Conservation (phyloP, 2,329 filamentous ascomycete genomes). For the Cercospora janseana region DNA sequence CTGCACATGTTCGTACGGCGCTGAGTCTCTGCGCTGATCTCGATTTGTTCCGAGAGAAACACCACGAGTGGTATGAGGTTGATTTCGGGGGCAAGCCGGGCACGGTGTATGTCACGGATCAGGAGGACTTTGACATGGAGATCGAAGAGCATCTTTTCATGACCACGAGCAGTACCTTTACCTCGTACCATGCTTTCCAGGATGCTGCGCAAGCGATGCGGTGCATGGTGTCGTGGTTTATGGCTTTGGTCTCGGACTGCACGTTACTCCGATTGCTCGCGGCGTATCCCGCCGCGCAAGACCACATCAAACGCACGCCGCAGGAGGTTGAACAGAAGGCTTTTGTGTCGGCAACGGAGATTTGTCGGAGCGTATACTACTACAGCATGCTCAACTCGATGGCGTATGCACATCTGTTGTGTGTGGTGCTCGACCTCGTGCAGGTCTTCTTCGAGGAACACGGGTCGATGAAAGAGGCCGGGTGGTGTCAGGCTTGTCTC, state of each 20-base stretch:
- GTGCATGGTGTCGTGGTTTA: conserved; percentile 13
- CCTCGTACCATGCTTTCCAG: conserved; percentile 18
- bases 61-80: conserved; percentile 13
- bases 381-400: conserved; percentile 18
- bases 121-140: conserved; percentile 15
- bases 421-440: conserved; percentile 16
- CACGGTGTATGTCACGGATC: conserved; percentile 11
- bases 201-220: conserved; percentile 14
- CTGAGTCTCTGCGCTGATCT: conserved; percentile 10
- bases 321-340: conserved; percentile 37
- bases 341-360: conserved; percentile 8
- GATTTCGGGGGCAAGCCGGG: conserved; percentile 14
- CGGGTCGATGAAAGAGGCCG: conserved; percentile 12
- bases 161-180: conserved; percentile 15
- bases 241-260: conserved; percentile 14
- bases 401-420: conserved; percentile 14
- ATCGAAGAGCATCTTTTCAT: conserved; percentile 23
- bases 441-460: conserved; percentile 16
- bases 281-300: background rate
- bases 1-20: background rate
- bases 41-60: conserved; percentile 10
- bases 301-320: conserved; percentile 1
- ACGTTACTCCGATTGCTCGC: conserved; percentile 17
- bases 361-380: conserved; percentile 19
- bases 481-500: conserved; percentile 18